Percentiles rank a stretch among this genome's conserved stretches.
phyloP scores from a whole-genome alignment of 768 basidiomycete genomes.

The Amanita molliuscula region DNA sequence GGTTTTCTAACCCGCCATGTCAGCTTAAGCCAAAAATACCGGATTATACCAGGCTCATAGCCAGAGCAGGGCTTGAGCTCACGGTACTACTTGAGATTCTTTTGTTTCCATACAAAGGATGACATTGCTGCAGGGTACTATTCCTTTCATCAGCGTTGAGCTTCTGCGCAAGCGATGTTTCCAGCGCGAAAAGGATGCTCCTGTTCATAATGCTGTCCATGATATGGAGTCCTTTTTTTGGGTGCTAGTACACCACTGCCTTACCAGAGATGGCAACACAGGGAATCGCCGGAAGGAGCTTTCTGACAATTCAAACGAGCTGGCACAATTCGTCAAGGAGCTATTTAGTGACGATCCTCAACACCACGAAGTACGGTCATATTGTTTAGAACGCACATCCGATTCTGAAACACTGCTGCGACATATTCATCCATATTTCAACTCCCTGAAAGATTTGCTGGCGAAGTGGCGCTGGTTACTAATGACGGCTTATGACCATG shows the following conservation, averaged over 20 bases:
- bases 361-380: no score
- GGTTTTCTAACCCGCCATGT: background rate
- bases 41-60: no score
- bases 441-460: background rate
- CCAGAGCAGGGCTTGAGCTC: no score
- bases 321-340: fast-evolving
- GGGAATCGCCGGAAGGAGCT: background rate
- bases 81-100: background rate
- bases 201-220: slow-evolving; percentile 8
- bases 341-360: background rate
- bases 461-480: background rate
- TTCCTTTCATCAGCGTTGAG: background rate
- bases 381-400: no score
- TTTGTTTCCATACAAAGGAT: background rate
- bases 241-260: slow-evolving; percentile 12
- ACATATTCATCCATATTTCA: background rate
- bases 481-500: background rate
- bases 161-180: background rate
- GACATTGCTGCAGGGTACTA: background rate
- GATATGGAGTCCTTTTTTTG: slow-evolving; percentile 16
- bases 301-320: background rate
- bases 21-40: background rate
- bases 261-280: slow-evolving; percentile 11
- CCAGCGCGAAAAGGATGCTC: fast-evolving
- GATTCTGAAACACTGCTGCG: background rate